Base-by-base conservation (phyloP, 2,329 filamentous ascomycete genomes). In the Alternaria brassicae region DNA sequence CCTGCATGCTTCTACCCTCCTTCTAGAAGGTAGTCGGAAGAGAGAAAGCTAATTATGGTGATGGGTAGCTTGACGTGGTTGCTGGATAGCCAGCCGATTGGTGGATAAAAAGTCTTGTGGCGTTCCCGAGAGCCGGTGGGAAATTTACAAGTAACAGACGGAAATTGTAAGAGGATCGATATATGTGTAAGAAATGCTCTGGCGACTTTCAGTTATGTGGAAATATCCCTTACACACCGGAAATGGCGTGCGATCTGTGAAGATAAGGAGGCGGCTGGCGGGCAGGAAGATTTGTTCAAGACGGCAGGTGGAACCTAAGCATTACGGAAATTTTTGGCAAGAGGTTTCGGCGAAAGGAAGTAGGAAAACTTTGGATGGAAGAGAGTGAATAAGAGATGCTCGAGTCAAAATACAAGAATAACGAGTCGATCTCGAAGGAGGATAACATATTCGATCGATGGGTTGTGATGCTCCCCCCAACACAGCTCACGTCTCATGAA, bases 101-200 rank as follows among this genome's bases (percentile, higher is more conserved):
- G 56, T 56, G 56, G 52, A 59, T 53, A 34, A 59, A 59, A 17
- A 21, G 7, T 4, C 7, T 19, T 39, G 56, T 59, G 52, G 56
- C 56, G 45, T 25, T 32, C 17, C 13, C 17, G 17, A 27, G 32
- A 8, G 7, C 37, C 9, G 42, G 30, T 42, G 39, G 30, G 44
- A 50, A 12, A 45, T 51, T 44, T 51, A 8, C n/a, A 3, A 37
- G 7, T 28, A 17, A 25, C 17, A 17, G 15, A 17, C 42, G 39
- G 27, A 41, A 23, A 37, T 19, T 12, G n/a, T 50, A 6, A 39
- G 15, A 39, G 32, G 25, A 17, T 21, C 7, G 19, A 25, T 45
- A 45, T 28, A 56, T 50, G 39, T 28, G n/a, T 37, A 6, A 34
- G 45, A 27, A 10, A n/a, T 32, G 25, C 23, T 21, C 34, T 37